These are phyloP conservation scores for Penicillium argentinense DNA, from an alignment of 495 filamentous ascomycete species.

Conservation along the genomic window DNA sequence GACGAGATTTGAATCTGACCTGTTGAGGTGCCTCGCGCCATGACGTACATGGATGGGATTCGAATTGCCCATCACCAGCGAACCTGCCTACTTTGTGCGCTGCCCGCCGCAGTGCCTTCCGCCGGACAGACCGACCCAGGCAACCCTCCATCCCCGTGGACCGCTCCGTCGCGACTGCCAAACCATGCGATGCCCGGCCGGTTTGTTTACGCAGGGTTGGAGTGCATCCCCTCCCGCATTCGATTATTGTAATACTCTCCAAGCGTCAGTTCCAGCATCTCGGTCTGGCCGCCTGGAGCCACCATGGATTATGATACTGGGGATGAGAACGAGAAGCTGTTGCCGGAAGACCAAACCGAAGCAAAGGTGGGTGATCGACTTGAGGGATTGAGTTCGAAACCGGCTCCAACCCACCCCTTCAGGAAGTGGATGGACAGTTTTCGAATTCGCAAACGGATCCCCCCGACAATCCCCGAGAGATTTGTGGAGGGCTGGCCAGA, in stretches of 20 bases:
- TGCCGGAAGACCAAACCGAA: conserved; percentile 8
- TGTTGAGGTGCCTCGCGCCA: conserved; percentile 17
- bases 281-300: not conserved
- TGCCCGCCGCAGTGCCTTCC: conserved; percentile 2
- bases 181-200: conserved; percentile 11
- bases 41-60: conserved; percentile 32
- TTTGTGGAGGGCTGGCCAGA: conserved; percentile 48
- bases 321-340: conserved; percentile 1
- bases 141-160: too few species aligned
- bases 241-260: too few species aligned
- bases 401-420: conserved; percentile 35
- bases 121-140: too few species aligned
- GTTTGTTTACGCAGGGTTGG: not conserved
- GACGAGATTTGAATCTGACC: conserved; percentile 20
- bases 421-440: conserved; percentile 58
- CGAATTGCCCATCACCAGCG: conserved; percentile 9
- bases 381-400: conserved; percentile 2
- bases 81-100: not conserved
- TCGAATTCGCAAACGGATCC: conserved; percentile 35
- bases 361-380: conserved; percentile 7
- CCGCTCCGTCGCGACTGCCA: conserved; percentile 19
- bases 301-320: conserved; percentile 16
- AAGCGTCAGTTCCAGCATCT: not conserved
- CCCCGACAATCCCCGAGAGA: conserved; percentile 24
- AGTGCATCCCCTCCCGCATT: too few species aligned